Evolutionary conservation across 176 grass and related monocot genomes (phyloP), one percentile per base, ranked within the genome.

Genomic region (Aegilops bicornis): DNA sequence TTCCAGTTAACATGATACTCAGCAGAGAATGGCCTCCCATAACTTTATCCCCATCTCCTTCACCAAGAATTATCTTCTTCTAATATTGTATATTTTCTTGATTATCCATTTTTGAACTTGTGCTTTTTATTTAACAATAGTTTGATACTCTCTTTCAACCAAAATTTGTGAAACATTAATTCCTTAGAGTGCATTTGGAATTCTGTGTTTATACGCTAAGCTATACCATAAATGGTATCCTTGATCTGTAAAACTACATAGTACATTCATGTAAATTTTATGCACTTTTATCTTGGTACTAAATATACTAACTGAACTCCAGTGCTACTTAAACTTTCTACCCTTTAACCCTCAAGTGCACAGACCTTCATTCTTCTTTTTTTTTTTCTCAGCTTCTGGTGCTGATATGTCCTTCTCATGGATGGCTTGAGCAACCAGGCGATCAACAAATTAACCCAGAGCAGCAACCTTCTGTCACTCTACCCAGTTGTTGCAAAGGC

Each of bases 171-270:
- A 69, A 47, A 70, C 56, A 71, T 73, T 2, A 17, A 29, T n/a
- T 78, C 32, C 76, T 71, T 48, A 19, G 40, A 66, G 14, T 15
- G 88, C 93, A 88, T 92, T 82, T 77, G 59, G 77, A 95, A 95
- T 37, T 45, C 16, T 79, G 71, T 82, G 82, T 96, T 89, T 96
- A 96, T 93, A 90, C 14, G 48, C 89, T 87, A 88, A 91, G 85
- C 89, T 76, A 93, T 85, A 96, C 64, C 24, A 43, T 33, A 40
- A 78, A 77, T 40, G 22, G 30, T 77, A 79, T 81, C 22, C 33
- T 60, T 14, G 15, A 58, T 48, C 45, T 48, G 3, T 48, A 48
- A 48, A 48, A 48, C 45, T 48, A 19, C 15, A 54, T 54, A 7
- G 50, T 7, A 19, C 50, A 19, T 54, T 54, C 50, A 19, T 52